These are phyloP conservation scores for Aspergillus ruber DNA, from an alignment of 2,329 filamentous ascomycete species.

Conservation along the genomic window DNA sequence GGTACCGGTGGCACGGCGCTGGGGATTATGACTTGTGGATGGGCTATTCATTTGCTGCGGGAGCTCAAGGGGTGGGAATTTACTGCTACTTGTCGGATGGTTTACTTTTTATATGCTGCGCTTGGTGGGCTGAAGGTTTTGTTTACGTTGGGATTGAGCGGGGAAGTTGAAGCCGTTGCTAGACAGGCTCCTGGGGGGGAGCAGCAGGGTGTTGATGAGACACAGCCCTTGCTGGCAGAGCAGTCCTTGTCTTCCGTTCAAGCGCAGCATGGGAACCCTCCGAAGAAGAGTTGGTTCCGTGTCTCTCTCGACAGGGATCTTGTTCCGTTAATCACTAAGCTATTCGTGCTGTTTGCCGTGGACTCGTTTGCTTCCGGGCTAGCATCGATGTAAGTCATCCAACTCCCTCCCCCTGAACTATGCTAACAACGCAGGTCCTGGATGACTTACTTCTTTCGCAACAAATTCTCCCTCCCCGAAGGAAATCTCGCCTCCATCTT, in stretches of 20 bases:
- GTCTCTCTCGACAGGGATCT: slow-evolving; percentile 51
- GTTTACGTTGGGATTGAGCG: slow-evolving; percentile 46
- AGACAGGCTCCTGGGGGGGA: slow-evolving; percentile 15
- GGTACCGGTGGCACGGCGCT: slow-evolving; percentile 56
- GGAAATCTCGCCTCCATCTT: slow-evolving; percentile 50
- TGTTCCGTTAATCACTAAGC: slow-evolving; percentile 33
- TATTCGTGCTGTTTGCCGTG: slow-evolving; percentile 62
- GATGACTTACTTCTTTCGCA: slow-evolving; percentile 53
- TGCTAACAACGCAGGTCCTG: slow-evolving; percentile 30
- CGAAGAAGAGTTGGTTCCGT: slow-evolving; percentile 38
- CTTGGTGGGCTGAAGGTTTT: slow-evolving; percentile 54
- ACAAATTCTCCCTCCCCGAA: slow-evolving; percentile 49
- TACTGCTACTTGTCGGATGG: slow-evolving; percentile 46
- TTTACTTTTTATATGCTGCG: slow-evolving; percentile 54
- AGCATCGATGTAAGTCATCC: slow-evolving; percentile 50
- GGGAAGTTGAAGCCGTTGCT: slow-evolving; percentile 39
- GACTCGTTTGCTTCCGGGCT: slow-evolving; percentile 67
- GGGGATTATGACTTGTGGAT: slow-evolving; percentile 55
- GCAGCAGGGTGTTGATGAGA: slow-evolving; percentile 22
- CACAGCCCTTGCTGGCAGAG: slow-evolving; percentile 28
- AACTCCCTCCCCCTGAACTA: slow-evolving; percentile 20
- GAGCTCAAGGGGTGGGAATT: slow-evolving; percentile 38
- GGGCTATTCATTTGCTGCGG: slow-evolving; percentile 50
- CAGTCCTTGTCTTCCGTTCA: slow-evolving; percentile 3
- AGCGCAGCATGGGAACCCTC: neutral